phyloP scores from a whole-genome alignment of 225 moss, liverwort and hornwort species.

The Bryoerythrophyllum caledonicum region DNA sequence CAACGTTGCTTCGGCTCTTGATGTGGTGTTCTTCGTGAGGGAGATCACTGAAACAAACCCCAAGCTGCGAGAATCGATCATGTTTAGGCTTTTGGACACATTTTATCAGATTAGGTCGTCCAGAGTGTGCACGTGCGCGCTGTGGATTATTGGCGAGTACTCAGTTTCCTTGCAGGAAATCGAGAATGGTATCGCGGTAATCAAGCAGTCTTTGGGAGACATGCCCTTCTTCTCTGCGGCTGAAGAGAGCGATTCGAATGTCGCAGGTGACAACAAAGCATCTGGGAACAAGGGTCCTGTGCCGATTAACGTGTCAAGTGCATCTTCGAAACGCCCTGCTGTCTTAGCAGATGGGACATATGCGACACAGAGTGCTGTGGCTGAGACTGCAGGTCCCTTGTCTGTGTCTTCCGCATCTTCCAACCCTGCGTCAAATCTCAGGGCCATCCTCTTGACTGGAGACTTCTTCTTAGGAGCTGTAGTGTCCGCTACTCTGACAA shows the following conservation, averaged over 20 bases:
- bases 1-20: conserved; percentile 88
- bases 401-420: conserved; percentile 41
- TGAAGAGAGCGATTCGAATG: conserved; percentile 59
- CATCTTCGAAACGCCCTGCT: conserved; percentile 91
- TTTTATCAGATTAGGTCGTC: conserved; percentile 94
- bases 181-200: conserved; percentile 70
- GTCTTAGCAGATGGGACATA: conserved; percentile 96
- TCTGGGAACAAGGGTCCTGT: conserved; percentile 46
- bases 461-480: conserved; percentile 97
- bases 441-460: conserved; percentile 82
- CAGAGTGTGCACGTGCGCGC: conserved; percentile 82
- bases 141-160: conserved; percentile 95
- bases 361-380: conserved; percentile 92
- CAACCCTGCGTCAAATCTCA: conserved; percentile 58
- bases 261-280: conserved; percentile 42
- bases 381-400: conserved; percentile 57
- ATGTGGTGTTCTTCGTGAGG: conserved; percentile 90
- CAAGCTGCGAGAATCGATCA: conserved; percentile 84
- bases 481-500: conserved; percentile 80
- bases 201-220: conserved; percentile 89
- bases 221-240: conserved; percentile 83
- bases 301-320: conserved; percentile 57
- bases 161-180: conserved; percentile 78
- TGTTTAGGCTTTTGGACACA: conserved; percentile 73
- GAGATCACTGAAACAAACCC: conserved; percentile 90